phyloP scores from a whole-genome alignment of 768 basidiomycete species.

The Russula vinacea region DNA sequence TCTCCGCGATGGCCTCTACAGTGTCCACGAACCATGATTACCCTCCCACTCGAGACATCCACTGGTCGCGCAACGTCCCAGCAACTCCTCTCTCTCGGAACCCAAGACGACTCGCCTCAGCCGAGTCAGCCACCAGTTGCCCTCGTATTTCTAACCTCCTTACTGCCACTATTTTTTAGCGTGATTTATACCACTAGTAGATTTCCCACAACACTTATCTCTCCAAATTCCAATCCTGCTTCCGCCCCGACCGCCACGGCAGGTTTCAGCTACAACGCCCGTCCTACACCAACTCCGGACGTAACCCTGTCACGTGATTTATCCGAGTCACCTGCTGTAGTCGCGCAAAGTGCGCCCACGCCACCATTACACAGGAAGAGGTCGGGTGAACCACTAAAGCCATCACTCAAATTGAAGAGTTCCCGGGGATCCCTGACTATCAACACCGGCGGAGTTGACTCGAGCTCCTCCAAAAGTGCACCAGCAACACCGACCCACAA shows the following conservation, averaged over 20 bases:
- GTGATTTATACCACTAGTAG: conserved; percentile 24
- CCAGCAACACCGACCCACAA: conserved; percentile 81
- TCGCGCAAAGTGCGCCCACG: background rate
- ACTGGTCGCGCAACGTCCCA: conserved; percentile 48
- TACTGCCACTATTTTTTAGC: background rate
- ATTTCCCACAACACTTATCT: conserved; percentile 6
- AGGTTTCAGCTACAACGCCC: conserved; percentile 20
- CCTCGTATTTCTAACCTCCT: conserved; percentile 26
- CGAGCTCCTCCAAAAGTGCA: conserved; percentile 54
- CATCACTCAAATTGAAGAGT: conserved; percentile 76
- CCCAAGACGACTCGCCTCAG: conserved; percentile 48
- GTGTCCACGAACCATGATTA: conserved; percentile 22
- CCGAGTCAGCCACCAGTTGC: conserved; percentile 33
- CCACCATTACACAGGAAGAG: conserved; percentile 70
- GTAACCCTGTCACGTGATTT: conserved; percentile 14
- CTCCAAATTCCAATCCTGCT: background rate
- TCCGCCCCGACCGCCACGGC: conserved; percentile 34
- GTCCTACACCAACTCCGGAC: background rate
- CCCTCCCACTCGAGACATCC: conserved; percentile 28
- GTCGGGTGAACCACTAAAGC: conserved; percentile 88
- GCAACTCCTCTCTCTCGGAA: conserved; percentile 59
- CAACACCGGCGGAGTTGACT: conserved; percentile 42
- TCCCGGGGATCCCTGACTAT: conserved; percentile 51
- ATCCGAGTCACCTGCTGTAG: conserved; percentile 25
- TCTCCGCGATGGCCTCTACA: conserved; percentile 22